Evolutionary conservation across 805 yeast genomes (phyloP).

Genomic region (Pichia californica): DNA sequence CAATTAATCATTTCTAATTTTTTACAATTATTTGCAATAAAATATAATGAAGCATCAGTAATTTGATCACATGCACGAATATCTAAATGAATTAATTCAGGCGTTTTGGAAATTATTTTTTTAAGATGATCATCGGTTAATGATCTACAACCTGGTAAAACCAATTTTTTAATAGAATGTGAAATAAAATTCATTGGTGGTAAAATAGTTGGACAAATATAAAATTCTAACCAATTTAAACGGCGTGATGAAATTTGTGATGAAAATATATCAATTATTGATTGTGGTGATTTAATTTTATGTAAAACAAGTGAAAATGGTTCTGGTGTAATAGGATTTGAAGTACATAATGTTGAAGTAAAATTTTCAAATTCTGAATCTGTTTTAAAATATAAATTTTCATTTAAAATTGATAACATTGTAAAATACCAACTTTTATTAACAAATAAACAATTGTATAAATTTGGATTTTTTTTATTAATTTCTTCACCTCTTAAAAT

Average conservation of each 20-base stretch:
- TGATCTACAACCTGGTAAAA: slow-evolving; percentile 64
- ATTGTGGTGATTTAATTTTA: slow-evolving; percentile 51
- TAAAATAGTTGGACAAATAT: slow-evolving; percentile 67
- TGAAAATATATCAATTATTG: slow-evolving; percentile 44
- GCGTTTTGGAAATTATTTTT: slow-evolving; percentile 47
- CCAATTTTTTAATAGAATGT: slow-evolving; percentile 37
- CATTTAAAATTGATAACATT: slow-evolving; percentile 48
- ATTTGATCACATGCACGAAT: slow-evolving; percentile 78
- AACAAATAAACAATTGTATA: slow-evolving; percentile 62
- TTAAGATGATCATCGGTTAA: slow-evolving; percentile 56
- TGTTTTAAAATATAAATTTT: slow-evolving; percentile 48
- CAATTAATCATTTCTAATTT: slow-evolving; percentile 58
- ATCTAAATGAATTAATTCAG: slow-evolving; percentile 59
- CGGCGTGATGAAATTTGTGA: slow-evolving; percentile 37
- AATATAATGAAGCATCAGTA: slow-evolving; percentile 67
- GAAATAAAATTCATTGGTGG: slow-evolving; percentile 48
- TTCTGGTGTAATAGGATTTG: neutral
- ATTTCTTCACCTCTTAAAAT: slow-evolving; percentile 5
- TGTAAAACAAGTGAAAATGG: slow-evolving; percentile 54
- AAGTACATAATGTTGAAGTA: slow-evolving; percentile 5
- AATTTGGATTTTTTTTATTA: slow-evolving; percentile 18
- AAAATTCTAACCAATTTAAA: slow-evolving; percentile 68
- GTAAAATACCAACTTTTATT: slow-evolving; percentile 58
- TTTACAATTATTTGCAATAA: slow-evolving; percentile 56
- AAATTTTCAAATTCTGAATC: slow-evolving; percentile 32